These are phyloP conservation scores for Xylariaceae sp. DNA, from an alignment of 2,329 filamentous ascomycete genomes.

Conservation along the genomic window DNA sequence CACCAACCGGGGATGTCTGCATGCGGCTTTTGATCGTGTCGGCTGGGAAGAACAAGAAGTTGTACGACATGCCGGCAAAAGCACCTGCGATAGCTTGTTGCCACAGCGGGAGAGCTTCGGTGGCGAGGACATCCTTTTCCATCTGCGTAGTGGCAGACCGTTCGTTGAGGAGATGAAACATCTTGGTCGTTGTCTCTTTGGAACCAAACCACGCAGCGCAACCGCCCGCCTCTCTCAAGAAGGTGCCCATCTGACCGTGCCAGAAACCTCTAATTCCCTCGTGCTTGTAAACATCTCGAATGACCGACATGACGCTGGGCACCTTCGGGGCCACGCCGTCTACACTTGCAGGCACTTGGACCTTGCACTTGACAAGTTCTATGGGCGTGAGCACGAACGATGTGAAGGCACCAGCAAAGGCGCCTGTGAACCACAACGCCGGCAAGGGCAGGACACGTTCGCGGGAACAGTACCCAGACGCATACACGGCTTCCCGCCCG, in stretches of 20 bases:
- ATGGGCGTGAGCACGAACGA: constrained; percentile 90
- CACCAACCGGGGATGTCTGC: constrained; percentile 74
- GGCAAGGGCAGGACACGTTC: constrained; percentile 64
- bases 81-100: constrained; percentile 87
- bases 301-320: constrained; percentile 63
- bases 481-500: constrained; percentile 61
- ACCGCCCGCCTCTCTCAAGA: constrained; percentile 90
- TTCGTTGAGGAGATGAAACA: constrained; percentile 59
- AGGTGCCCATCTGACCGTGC: constrained; percentile 88
- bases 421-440: constrained; percentile 73
- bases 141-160: constrained; percentile 34
- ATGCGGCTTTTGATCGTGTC: constrained; percentile 97
- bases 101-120: constrained; percentile 65
- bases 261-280: constrained; percentile 85
- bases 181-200: constrained; percentile 71
- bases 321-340: constrained; percentile 39
- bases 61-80: constrained; percentile 86
- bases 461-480: constrained; percentile 41
- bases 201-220: constrained; percentile 92
- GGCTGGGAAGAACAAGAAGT: constrained; percentile 94
- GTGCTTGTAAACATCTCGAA: constrained; percentile 73
- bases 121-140: constrained; percentile 37
- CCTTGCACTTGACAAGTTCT: constrained; percentile 96
- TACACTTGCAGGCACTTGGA: constrained; percentile 65
- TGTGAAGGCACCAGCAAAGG: constrained; percentile 80